Percentiles rank a stretch among this genome's conserved stretches.
Conservation (phyloP, 768 basidiomycete species). For the Flagelloscypha sp. region DNA sequence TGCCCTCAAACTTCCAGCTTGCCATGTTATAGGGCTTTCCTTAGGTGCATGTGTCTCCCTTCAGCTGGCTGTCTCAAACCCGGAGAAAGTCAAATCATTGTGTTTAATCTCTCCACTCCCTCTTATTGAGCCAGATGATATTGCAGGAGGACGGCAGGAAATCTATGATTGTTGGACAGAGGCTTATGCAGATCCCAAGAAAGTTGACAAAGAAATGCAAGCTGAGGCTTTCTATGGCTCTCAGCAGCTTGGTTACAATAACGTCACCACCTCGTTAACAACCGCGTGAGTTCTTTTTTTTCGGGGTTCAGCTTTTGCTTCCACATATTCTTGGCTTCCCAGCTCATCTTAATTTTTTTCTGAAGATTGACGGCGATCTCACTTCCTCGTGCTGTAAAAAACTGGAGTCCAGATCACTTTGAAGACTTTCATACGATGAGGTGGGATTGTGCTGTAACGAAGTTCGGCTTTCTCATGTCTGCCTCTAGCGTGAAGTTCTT, state of each 20-base stretch:
- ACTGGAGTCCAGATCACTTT: no score
- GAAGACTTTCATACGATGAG: no score
- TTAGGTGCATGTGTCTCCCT: not conserved
- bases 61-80: not conserved
- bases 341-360: no score
- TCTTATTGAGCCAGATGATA: slow-evolving; percentile 6
- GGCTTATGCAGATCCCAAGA: slow-evolving; percentile 15
- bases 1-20: slow-evolving; percentile 3
- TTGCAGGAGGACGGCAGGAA: slow-evolving; percentile 10
- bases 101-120: slow-evolving; percentile 1
- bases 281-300: slow-evolving; percentile 6
- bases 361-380: no score
- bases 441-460: no score
- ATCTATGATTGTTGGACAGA: slow-evolving; percentile 8
- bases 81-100: slow-evolving; percentile 1
- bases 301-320: not conserved
- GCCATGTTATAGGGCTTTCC: not conserved
- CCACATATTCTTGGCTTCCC: no score
- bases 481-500: slow-evolving; percentile 12
- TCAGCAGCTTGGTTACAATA: slow-evolving; percentile 12
- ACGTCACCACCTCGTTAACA: slow-evolving; percentile 9
- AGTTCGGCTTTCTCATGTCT: no score
- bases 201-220: slow-evolving; percentile 11
- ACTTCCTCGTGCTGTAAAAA: no score
- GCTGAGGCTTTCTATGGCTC: slow-evolving; percentile 12